Conservation (phyloP, 208 protist species). For the Wallacemonas sp. region DNA sequence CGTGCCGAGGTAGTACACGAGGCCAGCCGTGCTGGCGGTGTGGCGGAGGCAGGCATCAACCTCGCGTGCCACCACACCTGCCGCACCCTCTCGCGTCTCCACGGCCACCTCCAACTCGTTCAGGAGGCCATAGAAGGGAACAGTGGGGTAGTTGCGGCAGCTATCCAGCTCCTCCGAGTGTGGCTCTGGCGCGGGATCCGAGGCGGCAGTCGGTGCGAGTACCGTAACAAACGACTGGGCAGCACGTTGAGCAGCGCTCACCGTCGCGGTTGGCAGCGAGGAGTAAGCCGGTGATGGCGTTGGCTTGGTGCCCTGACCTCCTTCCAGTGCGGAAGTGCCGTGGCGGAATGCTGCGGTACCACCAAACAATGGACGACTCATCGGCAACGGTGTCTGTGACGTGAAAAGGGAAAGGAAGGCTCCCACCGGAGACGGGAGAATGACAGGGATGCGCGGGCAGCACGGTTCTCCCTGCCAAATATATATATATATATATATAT, state of each 20-base stretch:
- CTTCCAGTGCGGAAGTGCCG: slow-evolving; percentile 12
- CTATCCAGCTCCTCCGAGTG: not conserved
- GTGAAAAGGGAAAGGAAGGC: slow-evolving; percentile 2
- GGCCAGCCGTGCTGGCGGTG: slow-evolving; percentile 17
- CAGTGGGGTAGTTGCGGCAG: slow-evolving; percentile 27
- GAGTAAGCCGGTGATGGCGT: no score
- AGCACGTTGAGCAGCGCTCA: not conserved
- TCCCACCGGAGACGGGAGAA: no score
- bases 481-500: not conserved
- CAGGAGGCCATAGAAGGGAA: slow-evolving; percentile 61
- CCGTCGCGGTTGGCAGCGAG: no score
- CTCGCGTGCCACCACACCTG: not conserved
- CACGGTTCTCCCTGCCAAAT: no score
- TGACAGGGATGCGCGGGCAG: no score
- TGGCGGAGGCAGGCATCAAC: slow-evolving; percentile 27
- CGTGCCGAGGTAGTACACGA: slow-evolving; percentile 42
- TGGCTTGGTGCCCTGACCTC: not conserved
- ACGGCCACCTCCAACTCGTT: slow-evolving; percentile 38
- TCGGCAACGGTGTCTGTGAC: not conserved
- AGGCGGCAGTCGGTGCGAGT: not conserved
- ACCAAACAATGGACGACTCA: slow-evolving; percentile 5
- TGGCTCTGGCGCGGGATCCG: not conserved
- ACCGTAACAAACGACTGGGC: slow-evolving; percentile 5
- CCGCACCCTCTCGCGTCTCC: slow-evolving; percentile 15
- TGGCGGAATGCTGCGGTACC: slow-evolving; percentile 19